Base-by-base conservation (phyloP, 352 stramenopile species). In the Phytophthora agathidicida region DNA sequence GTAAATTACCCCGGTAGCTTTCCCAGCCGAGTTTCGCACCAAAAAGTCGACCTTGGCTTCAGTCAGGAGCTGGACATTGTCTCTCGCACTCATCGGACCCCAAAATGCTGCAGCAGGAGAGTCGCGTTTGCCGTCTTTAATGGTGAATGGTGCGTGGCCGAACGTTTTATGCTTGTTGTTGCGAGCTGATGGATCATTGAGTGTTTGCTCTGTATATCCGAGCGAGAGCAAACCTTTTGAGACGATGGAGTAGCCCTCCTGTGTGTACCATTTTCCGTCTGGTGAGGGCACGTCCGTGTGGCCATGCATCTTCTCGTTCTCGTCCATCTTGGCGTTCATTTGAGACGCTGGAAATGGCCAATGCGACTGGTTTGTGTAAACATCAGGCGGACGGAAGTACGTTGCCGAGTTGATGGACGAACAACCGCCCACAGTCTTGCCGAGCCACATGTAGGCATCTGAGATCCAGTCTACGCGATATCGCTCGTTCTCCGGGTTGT, bases 331-430 rank as follows among this genome's bases (percentile, higher is more conserved):
- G 23, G 41, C 28, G 24, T 86, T 82, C 51, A 94, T 92, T 22
- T 89, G 76, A 1, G 51, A 39, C 10, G 85, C 42, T 23, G 79
- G 42, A 37, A 87, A 78, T 9, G 80, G 80, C 80, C 80, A 89
- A 10, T 59, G 53, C 8, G 64, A 65, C 35, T 68, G 66, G 38
- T 63, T 68, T n/a, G 73, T 59, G 68, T 80, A 89, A 3, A 39
- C 55, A 50, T 89, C 75, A 24, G 80, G 64, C 7, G 77, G 73
- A n/a, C 85, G 80, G 20, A 95, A 85, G 73, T 93, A 94, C 3
- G 94, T 76, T 53, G 83, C 83, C n/a, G 61, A 86, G 59, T 96
- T 96, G 46, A 95, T 86, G n/a, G 76, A 87, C 42, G 74, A 92
- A 52, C 76, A 93, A 8, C 88, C 89, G 43, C 87, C 89, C 3